Base-by-base conservation (phyloP, 2,329 filamentous ascomycete species). In the Davidsoniella eucalypti region DNA sequence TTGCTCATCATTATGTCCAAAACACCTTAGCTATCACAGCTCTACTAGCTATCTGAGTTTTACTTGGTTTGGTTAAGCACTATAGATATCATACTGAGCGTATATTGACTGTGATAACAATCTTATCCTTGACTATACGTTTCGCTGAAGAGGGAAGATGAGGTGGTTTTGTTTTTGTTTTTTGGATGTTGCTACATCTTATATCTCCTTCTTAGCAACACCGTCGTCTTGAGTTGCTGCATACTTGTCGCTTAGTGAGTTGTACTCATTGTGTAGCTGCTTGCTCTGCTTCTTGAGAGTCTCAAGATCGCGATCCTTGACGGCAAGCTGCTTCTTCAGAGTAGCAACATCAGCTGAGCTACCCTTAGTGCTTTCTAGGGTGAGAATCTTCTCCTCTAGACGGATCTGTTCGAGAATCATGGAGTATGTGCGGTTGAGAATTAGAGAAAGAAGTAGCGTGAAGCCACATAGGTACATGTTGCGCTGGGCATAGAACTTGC, bases 381-480 rank as follows among this genome's bases (percentile, higher is more conserved):
- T 70, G 75, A 87, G 88, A 63, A 95, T 70, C 70, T 86, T 85
- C 68, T 94, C 87, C 72, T 98, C 90, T 49, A 98, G 82, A 55
- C 86, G 72, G 61, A 95, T 84, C 47, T 84, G 79, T 59, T 95
- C 88, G 57, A 94, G 76, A 61, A 95, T 94, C 85, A 96, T 90
- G 62, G 82, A 84, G 72, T 96, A 98, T 63, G 92, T 98, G 63
- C 92, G 90, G 80, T 98, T 96, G 64, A 93, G 85, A 68, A 98
- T 98, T 56, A 98, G 76, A 49, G 90, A 96, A 55, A 98, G 82
- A 79, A 98, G 96, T 56, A 98, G 82, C 4, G 92, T 98, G 75
- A 98, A 98, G 60, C 92, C 92, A 68, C 92, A 96, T 55, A 98
- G 87, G 71, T 98, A 98, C 92, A 98, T 98, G 80, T 98, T 98